phyloP scores from a whole-genome alignment of 306 rosid genomes.

The Parietaria judaica region DNA sequence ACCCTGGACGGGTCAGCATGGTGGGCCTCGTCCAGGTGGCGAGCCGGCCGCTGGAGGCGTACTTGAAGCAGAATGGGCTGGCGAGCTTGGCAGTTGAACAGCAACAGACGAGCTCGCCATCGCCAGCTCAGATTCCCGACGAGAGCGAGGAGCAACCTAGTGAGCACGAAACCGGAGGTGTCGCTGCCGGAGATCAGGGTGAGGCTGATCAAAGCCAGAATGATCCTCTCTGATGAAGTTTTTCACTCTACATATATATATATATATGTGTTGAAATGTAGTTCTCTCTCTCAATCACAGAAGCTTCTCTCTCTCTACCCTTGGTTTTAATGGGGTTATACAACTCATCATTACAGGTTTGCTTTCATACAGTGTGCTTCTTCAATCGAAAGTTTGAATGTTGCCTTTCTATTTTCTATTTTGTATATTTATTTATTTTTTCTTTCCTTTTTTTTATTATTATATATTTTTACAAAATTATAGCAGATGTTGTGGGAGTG shows the following conservation, averaged over 20 bases:
- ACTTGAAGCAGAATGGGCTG: constrained; percentile 83
- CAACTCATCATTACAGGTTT: too few species aligned
- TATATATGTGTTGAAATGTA: too few species aligned
- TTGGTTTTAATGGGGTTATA: too few species aligned
- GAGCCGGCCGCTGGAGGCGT: constrained; percentile 65
- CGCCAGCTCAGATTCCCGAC: constrained; percentile 47
- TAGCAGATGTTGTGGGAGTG: too few species aligned
- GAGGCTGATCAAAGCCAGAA: constrained; percentile 49
- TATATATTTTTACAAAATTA: too few species aligned
- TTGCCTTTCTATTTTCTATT: too few species aligned
- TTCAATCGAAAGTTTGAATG: too few species aligned
- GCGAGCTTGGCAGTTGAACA: constrained; percentile 70
- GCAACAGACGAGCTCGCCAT: constrained; percentile 54
- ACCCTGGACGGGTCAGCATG: constrained; percentile 53
- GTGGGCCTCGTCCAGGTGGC: constrained; percentile 80
- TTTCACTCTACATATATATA: too few species aligned
- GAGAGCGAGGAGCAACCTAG: constrained; percentile 53
- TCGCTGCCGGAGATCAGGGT: constrained; percentile 47
- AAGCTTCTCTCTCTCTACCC: not conserved
- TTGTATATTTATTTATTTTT: not conserved
- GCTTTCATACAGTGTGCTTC: too few species aligned
- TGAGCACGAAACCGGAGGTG: constrained; percentile 53
- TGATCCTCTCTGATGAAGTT: constrained; percentile 36
- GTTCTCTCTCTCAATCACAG: too few species aligned
- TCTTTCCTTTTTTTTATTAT: too few species aligned